phyloP scores from a whole-genome alignment of 2,329 filamentous ascomycete species.

The Fusarium citri region DNA sequence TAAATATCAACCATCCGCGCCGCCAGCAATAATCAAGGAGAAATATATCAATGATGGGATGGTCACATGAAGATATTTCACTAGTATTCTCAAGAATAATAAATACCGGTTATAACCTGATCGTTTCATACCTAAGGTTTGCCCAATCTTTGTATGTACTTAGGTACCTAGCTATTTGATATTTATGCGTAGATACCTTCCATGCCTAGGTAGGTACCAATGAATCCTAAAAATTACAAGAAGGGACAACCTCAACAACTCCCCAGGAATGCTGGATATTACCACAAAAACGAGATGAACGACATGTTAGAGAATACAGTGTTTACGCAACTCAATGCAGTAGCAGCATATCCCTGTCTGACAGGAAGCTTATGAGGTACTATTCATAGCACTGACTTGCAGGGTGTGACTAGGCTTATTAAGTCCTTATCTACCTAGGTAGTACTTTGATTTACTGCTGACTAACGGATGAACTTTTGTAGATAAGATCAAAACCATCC shows the following conservation, averaged over 20 bases:
- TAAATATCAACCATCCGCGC: neutral
- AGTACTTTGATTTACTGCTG: neutral
- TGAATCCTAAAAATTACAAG: neutral
- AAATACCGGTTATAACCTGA: neutral
- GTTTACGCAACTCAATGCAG: constrained; percentile 3
- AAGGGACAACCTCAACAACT: neutral
- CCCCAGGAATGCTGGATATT: neutral
- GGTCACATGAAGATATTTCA: neutral
- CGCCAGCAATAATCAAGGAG: neutral
- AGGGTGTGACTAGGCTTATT: constrained; percentile 7
- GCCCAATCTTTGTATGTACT: too few relatives aligned
- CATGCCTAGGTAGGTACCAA: too few relatives aligned
- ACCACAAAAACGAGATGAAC: neutral
- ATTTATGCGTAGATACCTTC: too few relatives aligned
- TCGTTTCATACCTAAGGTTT: too few relatives aligned
- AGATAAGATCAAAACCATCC: neutral
- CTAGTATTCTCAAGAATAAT: neutral
- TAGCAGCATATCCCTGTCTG: constrained; percentile 27
- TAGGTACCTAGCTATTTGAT: too few relatives aligned
- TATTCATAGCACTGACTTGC: constrained; percentile 30
- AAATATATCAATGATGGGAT: neutral
- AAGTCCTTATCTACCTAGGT: neutral
- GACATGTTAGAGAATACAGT: neutral
- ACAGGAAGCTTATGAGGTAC: constrained; percentile 30
- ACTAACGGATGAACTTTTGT: neutral